A percentile compares a stretch with the other conserved stretches of the same genome.
These are phyloP conservation scores for Hymenoscyphus albidus DNA, from an alignment of 2,329 filamentous ascomycete genomes.

Conservation along the genomic window DNA sequence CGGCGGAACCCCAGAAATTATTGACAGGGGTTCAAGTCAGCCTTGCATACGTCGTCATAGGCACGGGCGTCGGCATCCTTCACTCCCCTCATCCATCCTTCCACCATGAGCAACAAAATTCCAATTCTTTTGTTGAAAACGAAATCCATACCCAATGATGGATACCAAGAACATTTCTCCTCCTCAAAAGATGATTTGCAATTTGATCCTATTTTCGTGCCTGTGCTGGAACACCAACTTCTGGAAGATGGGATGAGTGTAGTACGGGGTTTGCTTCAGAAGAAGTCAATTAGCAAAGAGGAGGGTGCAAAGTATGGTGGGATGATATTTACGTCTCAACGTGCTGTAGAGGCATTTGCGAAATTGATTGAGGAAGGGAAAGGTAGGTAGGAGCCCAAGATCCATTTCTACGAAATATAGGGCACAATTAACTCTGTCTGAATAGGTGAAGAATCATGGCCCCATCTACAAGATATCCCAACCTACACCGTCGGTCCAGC, in stretches of 20 bases:
- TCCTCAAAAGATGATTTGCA: slow-evolving; percentile 38
- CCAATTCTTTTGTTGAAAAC: slow-evolving; percentile 76
- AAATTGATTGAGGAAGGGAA: slow-evolving; percentile 51
- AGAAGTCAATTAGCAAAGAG: slow-evolving; percentile 39
- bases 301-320: slow-evolving; percentile 57
- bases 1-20: slow-evolving; percentile 3
- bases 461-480: slow-evolving; percentile 52
- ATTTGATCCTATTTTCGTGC: slow-evolving; percentile 68
- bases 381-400: slow-evolving; percentile 17
- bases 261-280: slow-evolving; percentile 49
- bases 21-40: slow-evolving; percentile 7
- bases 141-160: slow-evolving; percentile 65
- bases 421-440: slow-evolving; percentile 6
- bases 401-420: background rate
- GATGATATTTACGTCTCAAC: slow-evolving; percentile 80
- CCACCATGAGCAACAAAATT: slow-evolving; percentile 26
- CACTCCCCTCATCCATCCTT: slow-evolving; percentile 2
- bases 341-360: slow-evolving; percentile 75
- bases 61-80: too few species aligned
- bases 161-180: slow-evolving; percentile 67
- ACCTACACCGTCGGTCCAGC: slow-evolving; percentile 80
- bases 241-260: slow-evolving; percentile 53
- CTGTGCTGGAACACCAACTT: slow-evolving; percentile 71
- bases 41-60: slow-evolving; percentile 11
- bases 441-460: slow-evolving; percentile 39